These are phyloP conservation scores for Trypanosoma brucei DNA, from an alignment of 208 protist species.

Conservation along the genomic window DNA sequence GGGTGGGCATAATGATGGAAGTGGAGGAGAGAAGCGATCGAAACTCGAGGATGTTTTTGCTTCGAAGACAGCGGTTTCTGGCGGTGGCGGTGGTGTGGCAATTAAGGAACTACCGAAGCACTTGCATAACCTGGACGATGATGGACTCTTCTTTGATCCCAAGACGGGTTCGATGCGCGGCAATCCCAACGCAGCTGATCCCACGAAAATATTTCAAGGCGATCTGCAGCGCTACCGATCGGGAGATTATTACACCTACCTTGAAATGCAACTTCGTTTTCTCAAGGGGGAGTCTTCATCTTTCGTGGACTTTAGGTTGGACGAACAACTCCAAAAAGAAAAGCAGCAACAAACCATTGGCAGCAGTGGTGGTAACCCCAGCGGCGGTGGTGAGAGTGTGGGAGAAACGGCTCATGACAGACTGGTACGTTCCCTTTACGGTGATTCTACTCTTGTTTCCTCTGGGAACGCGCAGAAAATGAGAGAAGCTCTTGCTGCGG, in stretches of 20 bases:
- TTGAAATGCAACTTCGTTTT: conserved; percentile 79
- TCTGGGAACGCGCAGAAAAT: conserved; percentile 14
- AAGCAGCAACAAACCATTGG: conserved; percentile 1
- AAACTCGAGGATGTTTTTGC: conserved; percentile 42
- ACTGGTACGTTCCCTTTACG: conserved; percentile 56
- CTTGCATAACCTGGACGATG: conserved; percentile 76
- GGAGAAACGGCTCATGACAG: conserved; percentile 35
- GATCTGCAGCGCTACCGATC: conserved; percentile 74
- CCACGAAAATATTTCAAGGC: conserved; percentile 60
- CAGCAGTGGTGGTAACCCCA: conserved; percentile 9
- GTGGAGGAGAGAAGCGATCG: conserved; percentile 6
- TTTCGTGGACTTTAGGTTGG: conserved; percentile 84
- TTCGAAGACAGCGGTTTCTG: conserved; percentile 54
- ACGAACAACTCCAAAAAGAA: conserved; percentile 38
- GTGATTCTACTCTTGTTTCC: conserved; percentile 19
- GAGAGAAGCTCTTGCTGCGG: conserved; percentile 13
- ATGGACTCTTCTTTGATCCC: conserved; percentile 68
- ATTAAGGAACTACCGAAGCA: conserved; percentile 85
- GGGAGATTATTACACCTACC: conserved; percentile 71
- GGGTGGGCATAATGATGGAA: neutral
- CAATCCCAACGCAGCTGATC: conserved; percentile 74
- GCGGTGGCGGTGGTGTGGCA: conserved; percentile 34
- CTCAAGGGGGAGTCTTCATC: conserved; percentile 66
- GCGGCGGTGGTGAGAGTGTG: neutral
- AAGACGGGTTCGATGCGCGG: conserved; percentile 85